These are phyloP conservation scores for Prinsepia uniflora DNA, from an alignment of 306 rosid species.

Conservation along the genomic window DNA sequence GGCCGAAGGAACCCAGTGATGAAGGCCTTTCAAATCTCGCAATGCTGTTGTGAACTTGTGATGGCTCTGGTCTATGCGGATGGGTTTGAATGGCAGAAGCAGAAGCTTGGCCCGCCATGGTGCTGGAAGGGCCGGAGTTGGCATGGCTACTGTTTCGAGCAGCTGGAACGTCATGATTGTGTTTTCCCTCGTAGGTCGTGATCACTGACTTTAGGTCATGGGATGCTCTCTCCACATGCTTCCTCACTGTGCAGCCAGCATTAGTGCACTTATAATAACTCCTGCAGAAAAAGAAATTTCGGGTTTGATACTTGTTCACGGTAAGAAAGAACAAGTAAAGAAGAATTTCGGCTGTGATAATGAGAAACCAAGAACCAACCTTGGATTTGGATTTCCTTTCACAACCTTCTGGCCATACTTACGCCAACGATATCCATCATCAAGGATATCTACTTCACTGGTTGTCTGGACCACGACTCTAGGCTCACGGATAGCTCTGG, in stretches of 20 bases:
- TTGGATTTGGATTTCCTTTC: constrained; percentile 97
- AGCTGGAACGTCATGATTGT: constrained; percentile 89
- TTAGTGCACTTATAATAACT: constrained; percentile 96
- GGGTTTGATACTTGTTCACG: not conserved
- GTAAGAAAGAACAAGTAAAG: not conserved
- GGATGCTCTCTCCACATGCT: constrained; percentile 95
- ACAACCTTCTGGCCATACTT: constrained; percentile 97
- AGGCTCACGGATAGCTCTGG: constrained; percentile 96
- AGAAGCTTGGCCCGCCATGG: constrained; percentile 39
- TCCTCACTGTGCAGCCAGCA: constrained; percentile 91
- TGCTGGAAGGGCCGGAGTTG: constrained; percentile 48
- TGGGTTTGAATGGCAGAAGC: constrained; percentile 39
- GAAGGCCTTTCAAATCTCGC: constrained; percentile 68
- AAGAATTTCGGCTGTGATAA: not conserved
- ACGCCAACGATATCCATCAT: constrained; percentile 97
- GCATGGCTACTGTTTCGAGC: constrained; percentile 82
- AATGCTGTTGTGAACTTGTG: constrained; percentile 51
- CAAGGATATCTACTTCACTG: constrained; percentile 94
- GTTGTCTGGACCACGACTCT: constrained; percentile 99
- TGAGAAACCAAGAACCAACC: constrained; percentile 35
- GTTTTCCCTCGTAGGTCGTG: constrained; percentile 94
- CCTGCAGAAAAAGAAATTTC: constrained; percentile 44
- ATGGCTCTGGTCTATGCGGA: constrained; percentile 57
- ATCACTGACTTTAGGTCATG: constrained; percentile 90
- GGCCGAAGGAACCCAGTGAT: constrained; percentile 46